Evolutionary conservation across 2,329 filamentous ascomycete species (phyloP), one percentile per base, ranked within the genome.

Genomic region (Aquanectria penicillioides): DNA sequence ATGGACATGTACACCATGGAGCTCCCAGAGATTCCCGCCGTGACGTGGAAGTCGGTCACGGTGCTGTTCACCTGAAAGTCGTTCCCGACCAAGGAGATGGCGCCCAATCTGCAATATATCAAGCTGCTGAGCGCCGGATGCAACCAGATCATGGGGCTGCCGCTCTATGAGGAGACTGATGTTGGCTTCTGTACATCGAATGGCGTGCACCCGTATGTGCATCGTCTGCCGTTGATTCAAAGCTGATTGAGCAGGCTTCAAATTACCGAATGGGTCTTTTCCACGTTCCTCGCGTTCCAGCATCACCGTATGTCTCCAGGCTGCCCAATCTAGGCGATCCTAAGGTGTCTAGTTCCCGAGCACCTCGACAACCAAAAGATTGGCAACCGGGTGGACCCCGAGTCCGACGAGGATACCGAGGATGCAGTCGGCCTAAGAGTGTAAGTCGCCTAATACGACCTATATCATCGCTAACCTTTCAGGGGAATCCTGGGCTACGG

Each of bases 401-500:
- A 18, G 7, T 55, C 57, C 4, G 50, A 59, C 13, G 57, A 59
- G 25, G 57, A 59, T 15, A 59, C 57, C 31, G 61, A 67, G 36
- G 48, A 65, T 53, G 62, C 66, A 33, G 64, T 67, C 4, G 57
- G 50, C 0, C 38, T 59, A 28, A 20, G 50, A 15, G 37, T 59
- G 57, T 55, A 50, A 25, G 50, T 50, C 10, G 22, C 12, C 5
- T 18, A 37, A 10, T 13, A 6, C 5, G 20, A 10, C 10, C 29
- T 28, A 2, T 20, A 6, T 17, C n/a, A 18, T 15, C 12, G 20
- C 38, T 43, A 13, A 43, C n/a, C 9, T 7, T 18, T 26, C 8
- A 72, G 73, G 56, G 75, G 75, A 3, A 69, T 80, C 40, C 67
- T 81, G 9, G 78, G 79, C 10, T 81, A 81, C 59, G 78, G 80